Evolutionary conservation across 148 eudicot genomes (phyloP), one percentile per base, ranked within the genome.

Genomic region (Camellia granthamiana): DNA sequence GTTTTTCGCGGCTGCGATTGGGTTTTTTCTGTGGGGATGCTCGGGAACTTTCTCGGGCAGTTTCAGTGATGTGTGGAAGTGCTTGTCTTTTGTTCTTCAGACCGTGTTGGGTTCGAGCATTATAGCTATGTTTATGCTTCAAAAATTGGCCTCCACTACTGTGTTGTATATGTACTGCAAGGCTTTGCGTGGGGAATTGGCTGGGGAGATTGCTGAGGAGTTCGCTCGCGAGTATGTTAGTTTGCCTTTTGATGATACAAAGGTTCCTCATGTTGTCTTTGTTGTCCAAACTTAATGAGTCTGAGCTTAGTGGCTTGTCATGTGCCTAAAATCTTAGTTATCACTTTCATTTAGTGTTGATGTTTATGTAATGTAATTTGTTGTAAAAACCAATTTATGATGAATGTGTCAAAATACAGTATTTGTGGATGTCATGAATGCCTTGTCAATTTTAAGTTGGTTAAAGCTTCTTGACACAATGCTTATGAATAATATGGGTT

Each of bases 161-260:
- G 94, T 92, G 66, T 65, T 92, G 85, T 92, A 87, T 51, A 84
- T 92, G 91, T 91, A 91, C 67, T 91, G 97, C 75, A 92, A 88
- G 85, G 94, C 93, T 0, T 80, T 89, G 54, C 90, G 83, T 41
- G 97, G 94, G 4, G 97, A 92, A 56, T 69, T 92, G 82, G 94
- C 90, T 1, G 84, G 82, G 49, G 94, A 92, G 84, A 85, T 92
- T 47, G 89, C 90, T 0, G 87, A 88, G 86, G 97, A 90, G 84
- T 92, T 90, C 76, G 87, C 88, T 23, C 64, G 75, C 6, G 94
- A 88, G 69, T 92, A 90, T 79, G 87, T 90, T 60, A 86, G 90
- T 83, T 81, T 92, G 90, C 92, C 96, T 30, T 90, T 90, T 51
- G 93, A 92, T 84, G 90, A 90, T 61, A 81, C 87, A 59, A 90